Evolutionary conservation across 352 stramenopile species (phyloP).

Genomic region (Pythium oligandrum): DNA sequence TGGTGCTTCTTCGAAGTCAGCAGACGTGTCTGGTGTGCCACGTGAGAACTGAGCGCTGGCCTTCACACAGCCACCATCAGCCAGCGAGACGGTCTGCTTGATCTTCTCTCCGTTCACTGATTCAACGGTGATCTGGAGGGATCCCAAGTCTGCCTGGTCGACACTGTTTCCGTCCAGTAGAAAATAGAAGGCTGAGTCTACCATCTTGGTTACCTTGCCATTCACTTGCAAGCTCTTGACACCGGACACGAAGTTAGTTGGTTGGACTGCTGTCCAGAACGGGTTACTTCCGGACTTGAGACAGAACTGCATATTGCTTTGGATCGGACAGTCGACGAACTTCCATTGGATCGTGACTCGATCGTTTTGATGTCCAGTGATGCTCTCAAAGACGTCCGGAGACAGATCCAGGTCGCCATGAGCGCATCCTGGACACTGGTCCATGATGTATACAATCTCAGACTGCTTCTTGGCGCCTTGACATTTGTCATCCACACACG

Average conservation of each 20-base stretch:
- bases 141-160: conserved; percentile 31
- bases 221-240: conserved; percentile 54
- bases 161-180: conserved; percentile 39
- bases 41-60: conserved; percentile 38
- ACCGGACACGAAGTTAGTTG: conserved; percentile 45
- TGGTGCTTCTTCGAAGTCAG: conserved; percentile 7
- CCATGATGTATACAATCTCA: conserved; percentile 62
- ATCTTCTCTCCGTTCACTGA: conserved; percentile 48
- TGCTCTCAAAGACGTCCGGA: conserved; percentile 28
- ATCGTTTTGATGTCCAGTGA: conserved; percentile 25
- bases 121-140: conserved; percentile 37
- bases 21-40: conserved; percentile 5
- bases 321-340: conserved; percentile 37
- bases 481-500: conserved; percentile 40
- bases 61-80: conserved; percentile 35
- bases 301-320: conserved; percentile 34
- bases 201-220: conserved; percentile 42
- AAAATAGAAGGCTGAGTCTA: conserved; percentile 68
- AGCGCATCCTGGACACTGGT: conserved; percentile 53
- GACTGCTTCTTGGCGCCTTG: conserved; percentile 14
- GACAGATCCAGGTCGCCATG: conserved; percentile 56
- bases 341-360: conserved; percentile 35
- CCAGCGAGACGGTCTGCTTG: conserved; percentile 52
- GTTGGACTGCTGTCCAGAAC: conserved; percentile 63
- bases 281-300: conserved; percentile 55